Evolutionary conservation across 2,329 filamentous ascomycete species (phyloP).

Genomic region (Trichophyton equinum): DNA sequence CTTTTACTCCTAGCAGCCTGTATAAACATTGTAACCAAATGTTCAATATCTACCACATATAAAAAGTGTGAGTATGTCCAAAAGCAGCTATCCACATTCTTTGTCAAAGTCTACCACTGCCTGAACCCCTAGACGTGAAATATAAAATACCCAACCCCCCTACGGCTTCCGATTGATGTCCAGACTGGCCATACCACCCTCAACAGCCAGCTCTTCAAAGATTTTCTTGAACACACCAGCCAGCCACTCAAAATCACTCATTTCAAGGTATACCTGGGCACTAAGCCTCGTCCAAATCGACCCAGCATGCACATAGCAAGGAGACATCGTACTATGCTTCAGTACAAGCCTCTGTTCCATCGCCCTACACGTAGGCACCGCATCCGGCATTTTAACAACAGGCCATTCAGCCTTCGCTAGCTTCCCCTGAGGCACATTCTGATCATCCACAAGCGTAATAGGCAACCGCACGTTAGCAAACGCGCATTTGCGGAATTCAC

Average conservation of each 20-base stretch:
- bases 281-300: slow-evolving; percentile 61
- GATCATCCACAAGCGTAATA: slow-evolving; percentile 30
- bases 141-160: neutral
- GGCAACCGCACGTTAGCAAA: slow-evolving; percentile 67
- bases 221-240: slow-evolving; percentile 47
- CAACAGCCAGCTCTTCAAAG: slow-evolving; percentile 37
- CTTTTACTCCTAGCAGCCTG: no score
- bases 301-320: slow-evolving; percentile 48
- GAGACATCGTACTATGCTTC: slow-evolving; percentile 60
- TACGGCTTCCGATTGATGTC: neutral
- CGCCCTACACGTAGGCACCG: slow-evolving; percentile 42
- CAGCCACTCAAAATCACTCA: slow-evolving; percentile 63
- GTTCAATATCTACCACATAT: no score
- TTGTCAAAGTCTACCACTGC: no score
- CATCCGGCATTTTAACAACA: slow-evolving; percentile 30
- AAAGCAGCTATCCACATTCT: no score
- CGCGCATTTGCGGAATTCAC: slow-evolving; percentile 47
- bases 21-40: no score
- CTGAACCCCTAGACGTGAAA: neutral
- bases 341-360: slow-evolving; percentile 42
- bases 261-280: slow-evolving; percentile 72
- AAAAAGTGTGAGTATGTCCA: no score
- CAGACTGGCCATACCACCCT: neutral
- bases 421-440: neutral
- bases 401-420: slow-evolving; percentile 7